Conservation (phyloP, 2,329 filamentous ascomycete species). For the Neofusicoccum laricinum region DNA sequence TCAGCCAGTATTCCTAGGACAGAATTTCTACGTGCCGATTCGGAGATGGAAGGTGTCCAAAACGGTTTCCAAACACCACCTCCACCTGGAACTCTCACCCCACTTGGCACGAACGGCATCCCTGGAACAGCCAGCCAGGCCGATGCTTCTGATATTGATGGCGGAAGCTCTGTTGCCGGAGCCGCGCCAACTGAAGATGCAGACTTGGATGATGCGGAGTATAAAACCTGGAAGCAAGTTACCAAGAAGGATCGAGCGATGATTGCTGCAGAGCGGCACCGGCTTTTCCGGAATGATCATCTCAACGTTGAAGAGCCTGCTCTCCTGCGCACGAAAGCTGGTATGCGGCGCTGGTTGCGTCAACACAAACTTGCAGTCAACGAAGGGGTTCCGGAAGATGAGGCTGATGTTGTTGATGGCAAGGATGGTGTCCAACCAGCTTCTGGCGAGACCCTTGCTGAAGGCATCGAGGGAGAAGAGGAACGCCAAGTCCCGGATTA, state of each 20-base stretch:
- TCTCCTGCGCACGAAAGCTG: slow-evolving; percentile 76
- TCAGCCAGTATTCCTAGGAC: slow-evolving; percentile 51
- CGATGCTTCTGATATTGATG: slow-evolving; percentile 80
- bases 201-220: slow-evolving; percentile 84
- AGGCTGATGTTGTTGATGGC: slow-evolving; percentile 47
- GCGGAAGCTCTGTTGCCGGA: slow-evolving; percentile 61
- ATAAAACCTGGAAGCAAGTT: slow-evolving; percentile 97
- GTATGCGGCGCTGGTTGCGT: slow-evolving; percentile 84
- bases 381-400: slow-evolving; percentile 43
- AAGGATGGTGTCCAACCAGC: slow-evolving; percentile 47
- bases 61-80: slow-evolving; percentile 86
- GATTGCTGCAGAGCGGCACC: slow-evolving; percentile 79
- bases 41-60: slow-evolving; percentile 68
- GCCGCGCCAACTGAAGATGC: slow-evolving; percentile 69
- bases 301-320: slow-evolving; percentile 87
- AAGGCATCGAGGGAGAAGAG: slow-evolving; percentile 82
- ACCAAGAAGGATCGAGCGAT: slow-evolving; percentile 93
- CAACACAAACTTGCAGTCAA: slow-evolving; percentile 65
- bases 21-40: slow-evolving; percentile 61
- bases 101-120: slow-evolving; percentile 67
- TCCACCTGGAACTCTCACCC: slow-evolving; percentile 73
- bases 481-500: slow-evolving; percentile 89
- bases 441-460: slow-evolving; percentile 75
- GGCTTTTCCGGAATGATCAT: slow-evolving; percentile 80
- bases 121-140: slow-evolving; percentile 65